These are phyloP conservation scores for Puccinellia tenuiflora DNA, from an alignment of 176 grass and related monocot genomes.

Conservation along the genomic window DNA sequence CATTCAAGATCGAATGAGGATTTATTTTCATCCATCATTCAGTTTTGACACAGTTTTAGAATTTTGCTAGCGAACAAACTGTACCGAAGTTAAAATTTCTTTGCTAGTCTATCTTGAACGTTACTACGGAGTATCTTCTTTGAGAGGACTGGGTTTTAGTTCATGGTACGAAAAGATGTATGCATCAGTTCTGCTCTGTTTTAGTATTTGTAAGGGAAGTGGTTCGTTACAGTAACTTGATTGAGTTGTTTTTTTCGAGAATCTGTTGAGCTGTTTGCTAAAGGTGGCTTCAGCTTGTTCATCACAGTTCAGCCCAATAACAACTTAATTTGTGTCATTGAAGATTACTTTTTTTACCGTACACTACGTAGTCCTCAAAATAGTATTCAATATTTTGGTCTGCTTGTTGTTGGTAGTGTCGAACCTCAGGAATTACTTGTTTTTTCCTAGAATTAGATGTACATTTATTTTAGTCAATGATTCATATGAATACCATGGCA, in stretches of 20 bases:
- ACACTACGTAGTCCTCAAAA: background rate
- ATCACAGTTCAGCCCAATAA: background rate
- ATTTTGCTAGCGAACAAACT: background rate
- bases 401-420: background rate
- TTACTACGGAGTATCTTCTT: background rate
- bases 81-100: background rate
- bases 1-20: too few relatives aligned
- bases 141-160: background rate
- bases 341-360: background rate
- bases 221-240: background rate
- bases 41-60: background rate
- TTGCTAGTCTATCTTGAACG: background rate
- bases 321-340: background rate
- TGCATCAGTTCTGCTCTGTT: background rate
- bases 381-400: background rate
- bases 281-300: background rate
- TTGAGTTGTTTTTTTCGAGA: background rate
- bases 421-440: background rate
- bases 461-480: background rate
- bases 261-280: background rate
- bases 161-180: background rate
- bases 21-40: too few relatives aligned
- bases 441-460: background rate
- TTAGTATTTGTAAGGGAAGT: background rate
- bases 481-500: background rate